phyloP scores from a whole-genome alignment of 768 basidiomycete species.

The Amanita phalloides region DNA sequence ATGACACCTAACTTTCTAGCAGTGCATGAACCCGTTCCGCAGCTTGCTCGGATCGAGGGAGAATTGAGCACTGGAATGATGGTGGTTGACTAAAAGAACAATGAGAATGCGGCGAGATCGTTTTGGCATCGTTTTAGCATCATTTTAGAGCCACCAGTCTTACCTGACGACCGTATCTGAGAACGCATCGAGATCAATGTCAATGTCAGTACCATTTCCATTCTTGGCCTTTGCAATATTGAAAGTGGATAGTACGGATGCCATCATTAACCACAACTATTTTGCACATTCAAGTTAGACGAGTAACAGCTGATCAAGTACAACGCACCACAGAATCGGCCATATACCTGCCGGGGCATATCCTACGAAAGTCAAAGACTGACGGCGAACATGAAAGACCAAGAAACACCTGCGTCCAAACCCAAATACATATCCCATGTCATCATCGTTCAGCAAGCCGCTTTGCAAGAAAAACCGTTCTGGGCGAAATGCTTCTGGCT shows the following conservation, averaged over 20 bases:
- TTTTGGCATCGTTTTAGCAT: too few species aligned
- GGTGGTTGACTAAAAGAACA: background rate
- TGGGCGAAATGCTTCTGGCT: background rate
- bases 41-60: background rate
- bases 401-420: slow-evolving; percentile 20
- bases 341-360: slow-evolving; percentile 17
- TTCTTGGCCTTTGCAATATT: background rate
- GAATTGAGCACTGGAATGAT: background rate
- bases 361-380: background rate
- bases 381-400: too few species aligned
- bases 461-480: background rate
- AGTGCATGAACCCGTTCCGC: background rate
- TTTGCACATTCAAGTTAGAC: too few species aligned
- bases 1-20: too few species aligned
- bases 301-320: background rate
- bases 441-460: slow-evolving; percentile 2
- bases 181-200: background rate
- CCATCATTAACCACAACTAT: background rate
- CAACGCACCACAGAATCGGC: slow-evolving; percentile 11
- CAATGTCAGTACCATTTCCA: background rate
- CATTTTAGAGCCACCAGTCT: too few species aligned
- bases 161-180: background rate
- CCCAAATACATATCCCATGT: slow-evolving; percentile 16
- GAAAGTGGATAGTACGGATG: background rate
- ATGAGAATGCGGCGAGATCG: background rate